Evolutionary conservation across 257 asterid species (phyloP), one percentile per base, ranked within the genome.

Genomic region (Forsythia viridissima): DNA sequence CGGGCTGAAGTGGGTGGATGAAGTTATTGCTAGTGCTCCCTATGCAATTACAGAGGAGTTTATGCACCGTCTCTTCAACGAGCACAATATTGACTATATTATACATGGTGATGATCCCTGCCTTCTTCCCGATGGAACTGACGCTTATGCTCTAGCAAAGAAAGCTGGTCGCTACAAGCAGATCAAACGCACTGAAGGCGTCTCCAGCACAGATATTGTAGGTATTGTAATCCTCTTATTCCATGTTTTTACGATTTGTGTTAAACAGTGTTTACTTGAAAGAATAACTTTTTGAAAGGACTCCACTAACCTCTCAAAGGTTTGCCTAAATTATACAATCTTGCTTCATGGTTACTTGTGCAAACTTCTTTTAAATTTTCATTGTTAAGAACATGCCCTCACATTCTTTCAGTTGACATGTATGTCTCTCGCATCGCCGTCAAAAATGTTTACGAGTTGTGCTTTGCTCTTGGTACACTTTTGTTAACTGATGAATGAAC

Each of bases 21-120:
- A 93, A 88, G 99, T 95, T 52, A 93, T 95, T 77, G 92, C 97
- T 24, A 85, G 87, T 80, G 97, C 97, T 55, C 99, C 99, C 71
- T 95, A 95, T 78, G 98, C 73, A 84, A 91, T 95, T 77, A 93
- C 97, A 0, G 97, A 92, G 88, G 97, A 91, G 38, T 95, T 93
- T 71, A 95, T 93, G 99, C 85, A 87, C 74, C 87, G 84, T 70
- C 96, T 95, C 73, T 95, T 95, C 84, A 91, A 91, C 72, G 98
- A 91, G 81, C 88, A 95, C 85, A 89, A 86, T 75, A 95, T 93
- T 83, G 98, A 95, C 87, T 95, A 91, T 74, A 89, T 95, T 48
- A 91, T 94, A 76, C 99, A 94, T 6, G 99, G 98, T 70, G 99
- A 94, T 82, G 99, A 94, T 82, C 99, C 99, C 9, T 94, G 99